These are phyloP conservation scores for Ophiostoma montium DNA, from an alignment of 2,329 filamentous ascomycete species.

Conservation along the genomic window DNA sequence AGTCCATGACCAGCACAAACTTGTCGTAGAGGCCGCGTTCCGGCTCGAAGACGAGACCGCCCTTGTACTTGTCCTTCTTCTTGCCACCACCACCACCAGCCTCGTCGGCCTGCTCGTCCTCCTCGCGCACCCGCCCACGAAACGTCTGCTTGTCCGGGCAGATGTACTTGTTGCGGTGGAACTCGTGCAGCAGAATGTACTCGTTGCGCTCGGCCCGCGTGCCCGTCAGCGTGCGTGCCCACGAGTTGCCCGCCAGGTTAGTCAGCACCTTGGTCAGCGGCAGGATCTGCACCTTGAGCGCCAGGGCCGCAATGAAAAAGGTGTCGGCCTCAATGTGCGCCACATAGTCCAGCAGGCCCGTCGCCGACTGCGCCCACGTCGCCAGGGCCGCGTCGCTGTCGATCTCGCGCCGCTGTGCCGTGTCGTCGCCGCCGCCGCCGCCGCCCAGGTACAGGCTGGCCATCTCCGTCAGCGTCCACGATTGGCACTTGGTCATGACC, in stretches of 20 bases:
- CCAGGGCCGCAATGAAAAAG: conserved; percentile 85
- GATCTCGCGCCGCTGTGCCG: conserved; percentile 66
- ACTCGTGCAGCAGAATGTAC: conserved; percentile 96
- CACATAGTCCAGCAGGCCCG: conserved; percentile 84
- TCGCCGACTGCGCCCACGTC: conserved; percentile 70
- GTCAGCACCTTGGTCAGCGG: conserved; percentile 90
- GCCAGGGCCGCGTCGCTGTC: conserved; percentile 80
- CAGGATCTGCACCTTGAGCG: conserved; percentile 78
- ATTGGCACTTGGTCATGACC: conserved; percentile 91
- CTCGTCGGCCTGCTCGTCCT: conserved; percentile 59
- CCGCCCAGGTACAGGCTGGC: conserved; percentile 66
- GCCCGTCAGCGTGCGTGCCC: conserved; percentile 89
- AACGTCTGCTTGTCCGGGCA: conserved; percentile 88
- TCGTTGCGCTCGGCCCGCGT: conserved; percentile 96
- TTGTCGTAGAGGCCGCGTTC: conserved; percentile 97
- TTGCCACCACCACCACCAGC: conserved; percentile 43
- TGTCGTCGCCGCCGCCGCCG: conserved; percentile 31
- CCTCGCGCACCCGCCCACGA: conserved; percentile 55
- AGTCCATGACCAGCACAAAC: conserved; percentile 98
- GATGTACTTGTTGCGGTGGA: conserved; percentile 93
- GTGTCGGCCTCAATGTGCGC: conserved; percentile 92
- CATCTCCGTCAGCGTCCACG: conserved; percentile 97
- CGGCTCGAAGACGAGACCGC: conserved; percentile 93
- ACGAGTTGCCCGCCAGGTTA: conserved; percentile 93
- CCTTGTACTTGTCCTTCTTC: conserved; percentile 99